These are phyloP conservation scores for Pyrenula massariospora DNA, from an alignment of 495 filamentous ascomycete species.

Conservation along the genomic window DNA sequence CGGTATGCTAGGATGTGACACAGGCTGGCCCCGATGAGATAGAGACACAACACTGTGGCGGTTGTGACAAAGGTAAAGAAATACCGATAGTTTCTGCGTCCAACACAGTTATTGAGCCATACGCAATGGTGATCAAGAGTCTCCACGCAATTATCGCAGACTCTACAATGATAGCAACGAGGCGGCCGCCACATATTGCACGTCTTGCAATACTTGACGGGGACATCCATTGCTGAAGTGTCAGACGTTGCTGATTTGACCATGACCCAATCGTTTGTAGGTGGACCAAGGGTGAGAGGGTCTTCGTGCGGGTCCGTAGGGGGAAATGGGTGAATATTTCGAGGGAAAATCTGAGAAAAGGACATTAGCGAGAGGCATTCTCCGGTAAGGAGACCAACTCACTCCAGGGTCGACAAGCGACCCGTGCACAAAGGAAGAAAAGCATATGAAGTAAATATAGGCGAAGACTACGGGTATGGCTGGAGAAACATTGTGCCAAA, in stretches of 20 bases:
- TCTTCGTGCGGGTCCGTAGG: constrained; percentile 50
- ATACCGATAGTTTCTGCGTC: constrained; percentile 94
- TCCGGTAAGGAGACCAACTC: constrained; percentile 25
- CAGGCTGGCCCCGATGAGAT: constrained; percentile 62
- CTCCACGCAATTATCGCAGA: constrained; percentile 95
- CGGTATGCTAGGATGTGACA: constrained; percentile 70
- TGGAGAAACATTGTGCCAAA: constrained; percentile 85
- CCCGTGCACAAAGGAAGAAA: constrained; percentile 88
- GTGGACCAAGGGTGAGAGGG: constrained; percentile 66
- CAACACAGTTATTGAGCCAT: constrained; percentile 98
- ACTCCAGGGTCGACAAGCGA: constrained; percentile 87
- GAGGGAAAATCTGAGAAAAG: constrained; percentile 59
- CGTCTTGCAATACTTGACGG: constrained; percentile 93
- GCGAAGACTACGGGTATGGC: constrained; percentile 85
- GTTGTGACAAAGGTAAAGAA: constrained; percentile 83
- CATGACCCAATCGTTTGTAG: constrained; percentile 82
- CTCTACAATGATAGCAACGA: constrained; percentile 87
- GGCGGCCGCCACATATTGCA: constrained; percentile 96
- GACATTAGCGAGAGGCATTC: constrained; percentile 6
- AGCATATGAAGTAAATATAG: constrained; percentile 78
- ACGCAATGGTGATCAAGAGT: constrained; percentile 98
- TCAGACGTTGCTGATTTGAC: constrained; percentile 63
- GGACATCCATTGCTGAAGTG: constrained; percentile 86
- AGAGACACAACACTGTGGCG: constrained; percentile 63
- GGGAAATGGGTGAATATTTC: constrained; percentile 64